Percentiles rank a stretch among this genome's conserved stretches.
Evolutionary conservation across 352 stramenopile genomes (phyloP).

Genomic region (Phytophthora podocarpi): DNA sequence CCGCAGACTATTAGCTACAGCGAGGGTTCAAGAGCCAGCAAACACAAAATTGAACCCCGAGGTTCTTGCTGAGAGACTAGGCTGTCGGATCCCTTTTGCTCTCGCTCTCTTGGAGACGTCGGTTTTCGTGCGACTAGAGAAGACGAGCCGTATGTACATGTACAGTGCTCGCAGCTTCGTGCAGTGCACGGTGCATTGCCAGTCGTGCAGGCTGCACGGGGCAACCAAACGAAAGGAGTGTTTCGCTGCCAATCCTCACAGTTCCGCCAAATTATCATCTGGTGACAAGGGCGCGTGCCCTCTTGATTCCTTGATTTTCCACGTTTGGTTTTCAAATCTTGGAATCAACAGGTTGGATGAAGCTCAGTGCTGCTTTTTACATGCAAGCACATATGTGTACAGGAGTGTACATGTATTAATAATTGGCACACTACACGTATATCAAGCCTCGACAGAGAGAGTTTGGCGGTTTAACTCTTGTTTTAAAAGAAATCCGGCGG

Average conservation of each 20-base stretch:
- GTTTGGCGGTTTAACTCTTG: no score
- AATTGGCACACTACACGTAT: no score
- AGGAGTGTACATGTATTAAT: no score
- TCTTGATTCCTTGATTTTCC: not conserved
- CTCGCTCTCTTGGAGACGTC: not conserved
- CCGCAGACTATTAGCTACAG: no score
- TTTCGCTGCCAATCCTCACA: constrained; percentile 1
- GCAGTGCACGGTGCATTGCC: not conserved
- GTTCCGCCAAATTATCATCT: constrained; percentile 1
- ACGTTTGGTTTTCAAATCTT: constrained; percentile 29
- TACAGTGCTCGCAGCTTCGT: constrained; percentile 8
- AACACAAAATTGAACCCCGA: not conserved
- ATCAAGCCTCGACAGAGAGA: no score
- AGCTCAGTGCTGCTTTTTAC: constrained; percentile 13
- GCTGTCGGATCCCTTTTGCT: not conserved
- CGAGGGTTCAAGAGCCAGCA: no score
- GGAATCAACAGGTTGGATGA: constrained; percentile 7
- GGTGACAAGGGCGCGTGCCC: constrained; percentile 11
- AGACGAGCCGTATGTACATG: constrained; percentile 8
- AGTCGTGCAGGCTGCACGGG: not conserved
- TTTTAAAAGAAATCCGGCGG: no score
- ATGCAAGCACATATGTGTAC: no score
- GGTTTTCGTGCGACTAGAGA: constrained; percentile 3
- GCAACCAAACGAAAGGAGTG: not conserved
- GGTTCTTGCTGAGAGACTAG: not conserved